Percentiles rank a stretch among this genome's conserved stretches.
These are phyloP conservation scores for Pseudopyrenochaeta lycopersici DNA, from an alignment of 2,329 filamentous ascomycete genomes.

Conservation along the genomic window DNA sequence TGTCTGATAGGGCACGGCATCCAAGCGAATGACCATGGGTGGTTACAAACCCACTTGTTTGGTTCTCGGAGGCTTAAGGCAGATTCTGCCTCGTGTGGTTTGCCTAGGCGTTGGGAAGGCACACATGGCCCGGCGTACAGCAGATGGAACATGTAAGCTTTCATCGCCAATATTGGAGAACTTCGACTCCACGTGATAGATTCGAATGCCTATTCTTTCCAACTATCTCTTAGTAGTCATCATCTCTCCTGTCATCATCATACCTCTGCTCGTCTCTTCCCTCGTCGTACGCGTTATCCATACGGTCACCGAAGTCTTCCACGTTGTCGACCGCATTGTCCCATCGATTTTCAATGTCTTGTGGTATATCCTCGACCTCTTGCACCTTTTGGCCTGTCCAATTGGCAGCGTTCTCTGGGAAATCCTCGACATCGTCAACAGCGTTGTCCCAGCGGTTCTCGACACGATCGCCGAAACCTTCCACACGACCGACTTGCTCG, in stretches of 20 bases:
- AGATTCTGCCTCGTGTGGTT: not conserved
- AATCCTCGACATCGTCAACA: constrained; percentile 33
- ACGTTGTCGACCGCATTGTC: constrained; percentile 26
- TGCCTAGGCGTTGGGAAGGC: not conserved
- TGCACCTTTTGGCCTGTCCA: constrained; percentile 37
- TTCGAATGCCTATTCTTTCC: not conserved
- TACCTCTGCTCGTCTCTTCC: constrained; percentile 33
- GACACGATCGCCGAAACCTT: constrained; percentile 31
- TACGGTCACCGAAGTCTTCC: constrained; percentile 28
- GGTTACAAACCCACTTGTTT: too few relatives aligned
- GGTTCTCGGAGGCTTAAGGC: not conserved
- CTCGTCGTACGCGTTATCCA: constrained; percentile 34
- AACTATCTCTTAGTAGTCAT: not conserved
- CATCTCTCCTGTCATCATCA: constrained; percentile 26
- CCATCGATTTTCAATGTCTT: constrained; percentile 35
- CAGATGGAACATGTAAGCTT: not conserved
- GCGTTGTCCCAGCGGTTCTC: constrained; percentile 28
- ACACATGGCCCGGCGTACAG: not conserved
- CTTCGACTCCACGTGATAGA: not conserved
- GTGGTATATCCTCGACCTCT: constrained; percentile 31
- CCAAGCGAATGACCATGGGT: not conserved
- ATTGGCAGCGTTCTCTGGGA: constrained; percentile 31
- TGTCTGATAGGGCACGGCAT: too few relatives aligned
- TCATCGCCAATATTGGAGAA: not conserved
- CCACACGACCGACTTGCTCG: constrained; percentile 31